phyloP scores from a whole-genome alignment of 192 early-diverging fungal species.

The Entomortierella parvispora region DNA sequence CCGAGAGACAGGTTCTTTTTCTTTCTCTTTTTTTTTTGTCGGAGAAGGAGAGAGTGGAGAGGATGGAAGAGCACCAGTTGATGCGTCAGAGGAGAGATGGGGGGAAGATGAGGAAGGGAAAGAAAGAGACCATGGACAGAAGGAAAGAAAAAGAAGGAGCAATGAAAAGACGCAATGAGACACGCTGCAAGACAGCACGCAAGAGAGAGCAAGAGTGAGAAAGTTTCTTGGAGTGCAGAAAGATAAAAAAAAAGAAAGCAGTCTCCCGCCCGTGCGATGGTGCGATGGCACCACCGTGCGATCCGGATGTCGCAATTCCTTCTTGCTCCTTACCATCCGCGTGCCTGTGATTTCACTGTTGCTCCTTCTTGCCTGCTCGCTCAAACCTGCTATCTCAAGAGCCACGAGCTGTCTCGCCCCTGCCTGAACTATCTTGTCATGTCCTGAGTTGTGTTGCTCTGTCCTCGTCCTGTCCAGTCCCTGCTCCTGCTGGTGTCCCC shows the following conservation, averaged over 20 bases:
- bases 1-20: too few species aligned
- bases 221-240: neutral
- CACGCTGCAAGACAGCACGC: neutral
- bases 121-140: neutral
- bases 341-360: neutral
- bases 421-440: too few species aligned
- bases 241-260: constrained; percentile 1
- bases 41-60: neutral
- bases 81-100: neutral
- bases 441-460: too few species aligned
- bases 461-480: too few species aligned
- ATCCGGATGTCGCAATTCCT: constrained; percentile 25
- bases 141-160: neutral
- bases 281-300: constrained; percentile 17
- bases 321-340: neutral
- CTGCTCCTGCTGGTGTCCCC: too few species aligned
- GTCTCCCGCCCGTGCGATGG: neutral
- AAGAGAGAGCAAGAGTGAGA: neutral
- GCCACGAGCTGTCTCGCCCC: too few species aligned
- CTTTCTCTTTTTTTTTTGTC: too few species aligned
- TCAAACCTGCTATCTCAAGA: neutral
- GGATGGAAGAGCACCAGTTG: neutral
- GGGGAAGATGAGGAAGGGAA: neutral
- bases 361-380: neutral
- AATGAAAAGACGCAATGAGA: neutral